These are phyloP conservation scores for Porphyra umbilicalis DNA, from an alignment of 31 red algal genomes.

Conservation along the genomic window DNA sequence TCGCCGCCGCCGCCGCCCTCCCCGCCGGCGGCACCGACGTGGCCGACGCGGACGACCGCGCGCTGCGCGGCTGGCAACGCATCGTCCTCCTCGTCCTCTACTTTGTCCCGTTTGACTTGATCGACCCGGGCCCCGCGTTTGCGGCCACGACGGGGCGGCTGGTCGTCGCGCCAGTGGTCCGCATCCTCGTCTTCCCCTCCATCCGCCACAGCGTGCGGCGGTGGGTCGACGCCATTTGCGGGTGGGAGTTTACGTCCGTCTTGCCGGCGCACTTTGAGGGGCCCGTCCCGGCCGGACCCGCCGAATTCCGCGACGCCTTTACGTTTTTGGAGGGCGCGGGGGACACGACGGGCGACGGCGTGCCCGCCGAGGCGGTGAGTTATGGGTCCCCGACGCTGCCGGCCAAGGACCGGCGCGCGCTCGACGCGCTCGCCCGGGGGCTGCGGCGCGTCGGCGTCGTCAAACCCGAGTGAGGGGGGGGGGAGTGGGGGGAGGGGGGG, in stretches of 20 bases:
- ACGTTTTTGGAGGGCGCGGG: neutral
- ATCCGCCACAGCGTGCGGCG: neutral
- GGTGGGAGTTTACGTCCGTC: slow-evolving; percentile 1
- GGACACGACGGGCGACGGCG: neutral
- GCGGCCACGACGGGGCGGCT: neutral
- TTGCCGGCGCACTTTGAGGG: slow-evolving; percentile 6
- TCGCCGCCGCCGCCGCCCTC: neutral
- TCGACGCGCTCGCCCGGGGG: neutral
- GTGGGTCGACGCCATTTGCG: neutral
- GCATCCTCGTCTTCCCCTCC: slow-evolving; percentile 1
- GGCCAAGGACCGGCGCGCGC: neutral
- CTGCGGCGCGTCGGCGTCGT: neutral
- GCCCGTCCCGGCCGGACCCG: neutral
- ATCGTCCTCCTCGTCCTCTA: slow-evolving; percentile 3
- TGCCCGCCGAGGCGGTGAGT: neutral
- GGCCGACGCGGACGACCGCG: neutral
- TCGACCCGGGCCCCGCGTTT: slow-evolving; percentile 3
- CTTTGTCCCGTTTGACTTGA: slow-evolving; percentile 4
- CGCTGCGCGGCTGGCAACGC: neutral
- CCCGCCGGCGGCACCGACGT: neutral
- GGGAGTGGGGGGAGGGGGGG: neutral
- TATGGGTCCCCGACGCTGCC: neutral
- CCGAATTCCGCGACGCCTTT: slow-evolving; percentile 2
- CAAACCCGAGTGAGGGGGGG: neutral
- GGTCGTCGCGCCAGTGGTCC: slow-evolving; percentile 2